Evolutionary conservation across 2,329 filamentous ascomycete species (phyloP), one percentile per base, ranked within the genome.

Genomic region (Botrytis fabae): DNA sequence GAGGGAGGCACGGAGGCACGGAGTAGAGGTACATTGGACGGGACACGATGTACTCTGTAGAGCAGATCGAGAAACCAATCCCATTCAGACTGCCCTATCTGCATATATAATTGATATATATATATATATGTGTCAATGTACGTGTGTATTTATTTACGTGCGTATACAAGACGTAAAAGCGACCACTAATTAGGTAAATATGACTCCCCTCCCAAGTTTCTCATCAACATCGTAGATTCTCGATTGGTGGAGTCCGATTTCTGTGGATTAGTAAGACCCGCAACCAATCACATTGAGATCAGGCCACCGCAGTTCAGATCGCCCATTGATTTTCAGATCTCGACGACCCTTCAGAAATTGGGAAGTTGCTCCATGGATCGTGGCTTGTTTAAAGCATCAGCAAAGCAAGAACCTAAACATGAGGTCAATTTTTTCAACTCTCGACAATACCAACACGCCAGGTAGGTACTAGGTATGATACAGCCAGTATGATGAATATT

Each of bases 271-370:
- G n/a, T 22, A 40, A 20, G 9, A 9, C 20, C 4, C 0, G 16
- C 1, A 14, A 16, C 65, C 65, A 68, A 68, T 68, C 48, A 68
- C 1, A 42, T 18, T 0, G 4, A 42, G 9, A n/a, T 22, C 1
- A 16, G 32, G 35, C 10, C 2, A 25, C 5, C 35, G 4, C 8
- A 28, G 28, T 4, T 32, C n/a, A 70, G 69, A 71, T 71, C 60
- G 0, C 38, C 46, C 60, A n/a, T 44, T n/a, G 20, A 66, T 32
- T 66, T 44, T 71, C 60, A 71, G 69, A 71, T 71, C 69, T 65
- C 46, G 16, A 32, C n/a, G 14, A 38, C 60, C 54, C n/a, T 69
- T 22, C 16, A 48, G 54, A 16, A 60, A 35, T 46, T 25, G 20
- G n/a, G 2, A 20, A 18, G 51, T 46, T 35, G 54, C 10, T 61